Conservation (phyloP, 208 protist genomes). For the Acanthamoeba lenticulata region DNA sequence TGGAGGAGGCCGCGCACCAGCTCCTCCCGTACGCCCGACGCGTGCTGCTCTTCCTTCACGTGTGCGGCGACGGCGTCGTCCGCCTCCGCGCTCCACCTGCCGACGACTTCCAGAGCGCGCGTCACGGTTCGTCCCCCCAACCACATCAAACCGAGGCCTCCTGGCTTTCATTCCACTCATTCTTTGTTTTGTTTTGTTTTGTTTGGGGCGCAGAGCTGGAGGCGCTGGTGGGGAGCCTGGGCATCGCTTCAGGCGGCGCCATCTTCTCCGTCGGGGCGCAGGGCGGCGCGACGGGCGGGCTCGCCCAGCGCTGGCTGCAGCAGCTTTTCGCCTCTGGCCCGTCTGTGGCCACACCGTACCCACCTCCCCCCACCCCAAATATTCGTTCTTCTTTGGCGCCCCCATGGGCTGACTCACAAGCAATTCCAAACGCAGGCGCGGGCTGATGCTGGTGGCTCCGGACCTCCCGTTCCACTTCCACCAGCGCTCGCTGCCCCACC, state of each 20-base stretch:
- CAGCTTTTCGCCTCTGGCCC: not conserved
- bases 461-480: slow-evolving; percentile 40
- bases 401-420: too few species aligned
- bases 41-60: not conserved
- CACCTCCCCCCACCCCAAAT: too few species aligned
- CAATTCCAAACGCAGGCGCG: too few species aligned
- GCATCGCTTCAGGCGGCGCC: not conserved
- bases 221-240: not conserved
- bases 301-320: not conserved
- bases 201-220: not conserved
- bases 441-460: not conserved
- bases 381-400: not conserved
- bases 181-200: not conserved
- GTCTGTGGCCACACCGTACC: too few species aligned
- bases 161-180: not conserved
- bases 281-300: not conserved
- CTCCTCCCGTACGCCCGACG: slow-evolving; percentile 7
- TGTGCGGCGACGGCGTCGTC: not conserved
- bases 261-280: not conserved
- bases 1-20: not conserved
- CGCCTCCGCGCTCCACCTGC: not conserved
- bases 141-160: too few species aligned
- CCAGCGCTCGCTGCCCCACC: not conserved
- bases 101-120: not conserved
- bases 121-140: not conserved